Evolutionary conservation across 495 filamentous ascomycete genomes (phyloP), one percentile per base, ranked within the genome.

Genomic region (Neurospora discreta): DNA sequence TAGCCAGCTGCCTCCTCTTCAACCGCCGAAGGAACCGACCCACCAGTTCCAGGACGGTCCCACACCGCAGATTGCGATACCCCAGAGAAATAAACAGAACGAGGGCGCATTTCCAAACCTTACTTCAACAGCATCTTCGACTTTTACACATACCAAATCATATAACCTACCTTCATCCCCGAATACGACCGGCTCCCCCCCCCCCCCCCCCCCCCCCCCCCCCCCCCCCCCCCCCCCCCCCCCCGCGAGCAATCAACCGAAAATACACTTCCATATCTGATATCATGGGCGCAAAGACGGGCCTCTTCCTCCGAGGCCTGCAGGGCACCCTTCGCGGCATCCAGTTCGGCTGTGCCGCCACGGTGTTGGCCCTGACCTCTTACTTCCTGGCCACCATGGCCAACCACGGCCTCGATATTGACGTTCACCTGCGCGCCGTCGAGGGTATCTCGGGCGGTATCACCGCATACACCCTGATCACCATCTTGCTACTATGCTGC

Each of bases 321-420:
- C 88, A 89, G 72, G 87, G 89, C 73, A 83, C 89, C 77, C 79
- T 93, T 72, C 90, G 92, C 73, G 75, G 82, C 65, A 80, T 97
- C n/a, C 86, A 93, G 75, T 91, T 95, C 81, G 84, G 89, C 77
- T 90, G 87, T 77, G 83, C 88, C 36, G 90, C 84, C 71, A 83
- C 95, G 71, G 87, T 94, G 71, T 86, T 97, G 68, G 92, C 89
- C 77, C 88, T 96, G 73, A 94, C 90, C 86, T 92, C 90, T 36
- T 97, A 91, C 81, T 90, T 89, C 83, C 84, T 92, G 36, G 84
- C 88, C 1, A 80, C 84, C 30, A 88, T 93, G 13, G 70, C 84
- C 68, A 84, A 87, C 73, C 86, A 91, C 80, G 73, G 87, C 74
- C 77, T 88, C 26, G 52, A 74, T 42, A 92, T 93, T 75, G 82